These are phyloP conservation scores for Boletus pseudo-olivaceus DNA, from an alignment of 768 basidiomycete genomes.

Conservation along the genomic window DNA sequence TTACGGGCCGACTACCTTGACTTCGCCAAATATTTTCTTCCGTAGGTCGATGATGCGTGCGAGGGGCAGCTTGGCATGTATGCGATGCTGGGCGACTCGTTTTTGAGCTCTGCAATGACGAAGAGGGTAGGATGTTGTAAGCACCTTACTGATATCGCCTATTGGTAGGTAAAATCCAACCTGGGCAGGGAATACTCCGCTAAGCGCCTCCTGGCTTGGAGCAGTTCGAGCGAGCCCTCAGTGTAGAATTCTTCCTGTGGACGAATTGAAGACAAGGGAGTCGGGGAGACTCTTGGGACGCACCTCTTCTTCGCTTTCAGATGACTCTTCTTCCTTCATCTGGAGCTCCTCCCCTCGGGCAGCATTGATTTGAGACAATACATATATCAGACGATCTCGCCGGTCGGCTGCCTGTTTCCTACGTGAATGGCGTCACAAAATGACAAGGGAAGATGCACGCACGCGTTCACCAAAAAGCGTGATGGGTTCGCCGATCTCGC, in stretches of 20 bases:
- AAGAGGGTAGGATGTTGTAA: slow-evolving; percentile 51
- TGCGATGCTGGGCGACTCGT: slow-evolving; percentile 87
- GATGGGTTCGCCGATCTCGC: slow-evolving; percentile 95
- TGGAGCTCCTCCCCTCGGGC: slow-evolving; percentile 78
- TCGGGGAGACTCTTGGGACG: slow-evolving; percentile 13
- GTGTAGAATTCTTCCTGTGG: slow-evolving; percentile 92
- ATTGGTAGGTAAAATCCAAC: slow-evolving; percentile 69
- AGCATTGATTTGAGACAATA: slow-evolving; percentile 89
- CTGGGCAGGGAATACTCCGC: slow-evolving; percentile 95
- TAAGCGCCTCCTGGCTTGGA: slow-evolving; percentile 79
- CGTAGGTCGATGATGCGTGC: slow-evolving; percentile 88
- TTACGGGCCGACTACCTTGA: slow-evolving; percentile 60
- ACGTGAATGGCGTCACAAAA: slow-evolving; percentile 11
- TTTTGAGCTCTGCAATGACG: slow-evolving; percentile 83
- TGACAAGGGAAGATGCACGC: slow-evolving; percentile 34
- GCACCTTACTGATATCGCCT: slow-evolving; percentile 65
- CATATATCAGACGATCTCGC: slow-evolving; percentile 91
- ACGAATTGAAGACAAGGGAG: slow-evolving; percentile 1
- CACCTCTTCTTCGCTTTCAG: slow-evolving; percentile 77
- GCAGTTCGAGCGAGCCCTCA: slow-evolving; percentile 80
- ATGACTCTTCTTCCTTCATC: slow-evolving; percentile 65
- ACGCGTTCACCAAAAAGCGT: slow-evolving; percentile 97
- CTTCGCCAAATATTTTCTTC: slow-evolving; percentile 83
- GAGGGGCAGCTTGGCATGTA: slow-evolving; percentile 85
- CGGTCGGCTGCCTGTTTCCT: slow-evolving; percentile 82